Evolutionary conservation across 805 yeast genomes (phyloP), one percentile per base, ranked within the genome.

Genomic region (Monosporozyma unispora): DNA sequence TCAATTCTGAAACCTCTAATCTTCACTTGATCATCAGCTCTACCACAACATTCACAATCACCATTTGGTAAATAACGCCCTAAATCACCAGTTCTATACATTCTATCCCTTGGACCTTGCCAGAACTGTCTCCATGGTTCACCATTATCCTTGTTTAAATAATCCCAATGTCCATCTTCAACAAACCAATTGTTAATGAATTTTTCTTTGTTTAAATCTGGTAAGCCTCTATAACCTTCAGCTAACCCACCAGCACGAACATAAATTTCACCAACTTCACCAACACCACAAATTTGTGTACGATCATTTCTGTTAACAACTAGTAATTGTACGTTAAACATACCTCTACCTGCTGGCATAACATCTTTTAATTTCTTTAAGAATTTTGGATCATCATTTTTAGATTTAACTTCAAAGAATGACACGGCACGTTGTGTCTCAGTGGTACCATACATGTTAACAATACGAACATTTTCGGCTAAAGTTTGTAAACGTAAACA

Each of bases 361-460:
- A 88, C 84, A 60, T 93, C 98, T 69, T 95, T 93, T 70, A 87
- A 85, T 46, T 83, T 77, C 62, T 81, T 83, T 64, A 93, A 75
- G 67, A 86, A 90, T 22, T 77, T 70, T 22, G 91, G 76, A 65
- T 90, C 89, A 42, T 75, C 63, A 21, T 75, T 64, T 56, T 87
- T 75, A 27, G 95, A 80, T 41, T 87, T 81, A 53, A 95, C 91
- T 66, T 88, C 95, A 70, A 80, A 95, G 70, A 79, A 93, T 0
- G 98, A 90, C 23, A 93, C 99, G 1, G 99, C 93, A 64, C 99
- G 80, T 74, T 95, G 99, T 14, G 99, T 93, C 69, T 93, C 99
- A 10, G 99, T 93, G 38, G 99, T 93, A 62, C 99, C 99, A 67
- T 93, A 93, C 99, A 93, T 93, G 70, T 93, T 93, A 57, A 93